A percentile compares a stretch with the other conserved stretches of the same genome.
phyloP scores from a whole-genome alignment of 371 early-diverging fungal genomes.

The Phascolomyces articulosus region DNA sequence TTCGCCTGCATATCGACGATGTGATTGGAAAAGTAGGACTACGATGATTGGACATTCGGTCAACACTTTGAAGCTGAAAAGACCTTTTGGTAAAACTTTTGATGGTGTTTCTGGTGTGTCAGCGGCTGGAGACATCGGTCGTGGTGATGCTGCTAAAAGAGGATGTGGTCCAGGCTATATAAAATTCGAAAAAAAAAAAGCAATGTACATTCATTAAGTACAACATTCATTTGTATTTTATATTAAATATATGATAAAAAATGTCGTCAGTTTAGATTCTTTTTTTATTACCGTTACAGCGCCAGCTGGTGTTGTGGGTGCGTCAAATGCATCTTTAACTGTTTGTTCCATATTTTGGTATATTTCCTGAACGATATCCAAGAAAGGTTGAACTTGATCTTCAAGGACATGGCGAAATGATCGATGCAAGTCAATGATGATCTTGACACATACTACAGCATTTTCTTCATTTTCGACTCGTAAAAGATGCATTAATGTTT shows the following conservation, averaged over 20 bases:
- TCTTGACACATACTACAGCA: slow-evolving; percentile 89
- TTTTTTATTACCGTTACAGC: slow-evolving; percentile 58
- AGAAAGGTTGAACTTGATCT: slow-evolving; percentile 86
- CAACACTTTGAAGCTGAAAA: slow-evolving; percentile 94
- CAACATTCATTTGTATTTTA: no score
- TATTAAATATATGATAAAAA: no score
- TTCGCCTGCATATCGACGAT: slow-evolving; percentile 77
- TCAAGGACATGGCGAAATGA: slow-evolving; percentile 81
- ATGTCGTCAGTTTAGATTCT: no score
- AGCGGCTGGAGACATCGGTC: slow-evolving; percentile 79
- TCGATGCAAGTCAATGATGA: slow-evolving; percentile 93
- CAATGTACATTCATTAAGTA: no score
- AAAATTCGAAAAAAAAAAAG: no score
- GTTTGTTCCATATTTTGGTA: slow-evolving; percentile 89
- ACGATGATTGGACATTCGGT: slow-evolving; percentile 98
- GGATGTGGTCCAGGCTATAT: slow-evolving; percentile 57
- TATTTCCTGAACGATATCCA: slow-evolving; percentile 91
- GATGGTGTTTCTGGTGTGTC: slow-evolving; percentile 63
- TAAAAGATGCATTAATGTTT: slow-evolving; percentile 78
- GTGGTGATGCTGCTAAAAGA: slow-evolving; percentile 66
- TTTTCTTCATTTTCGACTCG: slow-evolving; percentile 96
- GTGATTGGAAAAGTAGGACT: slow-evolving; percentile 91
- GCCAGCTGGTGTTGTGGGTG: slow-evolving; percentile 59
- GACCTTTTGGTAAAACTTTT: slow-evolving; percentile 73
- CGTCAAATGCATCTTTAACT: slow-evolving; percentile 80